Evolutionary conservation across 2,329 filamentous ascomycete genomes (phyloP), one percentile per base, ranked within the genome.

Genomic region (Phyllosticta citrichinensis): DNA sequence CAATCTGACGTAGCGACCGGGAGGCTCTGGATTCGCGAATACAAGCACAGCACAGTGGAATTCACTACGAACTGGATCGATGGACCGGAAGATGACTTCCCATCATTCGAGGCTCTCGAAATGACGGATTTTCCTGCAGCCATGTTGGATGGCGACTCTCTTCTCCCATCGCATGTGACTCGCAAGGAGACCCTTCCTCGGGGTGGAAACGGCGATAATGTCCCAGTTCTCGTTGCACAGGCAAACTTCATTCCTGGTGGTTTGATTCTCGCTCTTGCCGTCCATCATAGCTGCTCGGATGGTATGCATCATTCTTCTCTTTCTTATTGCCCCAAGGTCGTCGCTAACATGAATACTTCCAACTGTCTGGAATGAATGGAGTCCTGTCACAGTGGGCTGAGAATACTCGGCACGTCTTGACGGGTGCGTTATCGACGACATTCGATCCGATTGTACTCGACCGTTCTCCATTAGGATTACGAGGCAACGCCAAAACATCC

Each of bases 211-310:
- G 51, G 35, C 10, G 59, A 61, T 2, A 52, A 57, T 9, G 52
- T 57, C 17, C 54, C 52, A 20, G 40, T 65, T 19, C 61, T 68
- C 17, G 64, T 63, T 9, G 65, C 67, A 12, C 69, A 71, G 58
- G 33, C 66, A 57, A 72, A 64, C 60, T 69, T 71, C 54, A 68
- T 72, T 57, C 58, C 52, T 6, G 67, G 68, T 30, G 69, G 69
- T n/a, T 47, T 71, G 14, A 64, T 71, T 40, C 51, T 72, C 10
- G 68, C 57, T 11, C 25, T 65, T 17, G 68, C 69, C 17, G 58
- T 70, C 17, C 66, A 69, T 53, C 70, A 72, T 57, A 60, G 60
- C 25, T 61, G 63, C 54, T 65, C 59, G 9, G 64, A 71, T 24
- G 67, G 66, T 14, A n/a, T 24, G 14, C n/a, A 2, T 2, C 17